Evolutionary conservation across 2,329 filamentous ascomycete species (phyloP), one percentile per base, ranked within the genome.

Genomic region (Alternaria tenuissima): DNA sequence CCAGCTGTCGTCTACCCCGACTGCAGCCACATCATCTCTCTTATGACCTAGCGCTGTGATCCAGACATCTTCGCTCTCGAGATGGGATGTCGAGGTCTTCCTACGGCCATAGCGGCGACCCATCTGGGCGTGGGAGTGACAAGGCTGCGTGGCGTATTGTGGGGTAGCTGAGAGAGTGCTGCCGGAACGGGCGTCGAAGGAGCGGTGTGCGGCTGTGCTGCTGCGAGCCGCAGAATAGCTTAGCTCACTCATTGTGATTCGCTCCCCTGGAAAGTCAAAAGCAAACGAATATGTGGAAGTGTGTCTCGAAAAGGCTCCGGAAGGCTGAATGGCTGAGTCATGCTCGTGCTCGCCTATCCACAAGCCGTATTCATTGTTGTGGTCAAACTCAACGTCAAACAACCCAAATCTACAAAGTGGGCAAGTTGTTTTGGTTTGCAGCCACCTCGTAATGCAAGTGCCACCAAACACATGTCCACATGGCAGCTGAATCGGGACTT

Each of bases 391-490:
- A 20, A 22, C 22, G 16, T 48, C 39, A 28, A 53, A 55, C 36
- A 55, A 53, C 32, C 32, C 34, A 22, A 39, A 26, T 34, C 65
- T 62, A 43, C 66, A 70, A 18, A 66, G 52, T 8, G 63, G 65
- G 41, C 65, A 70, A 28, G 68, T 64, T 26, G 54, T 57, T 24
- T 53, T 61, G 9, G 28, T 41, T 8, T 22, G 24, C 7, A 41
- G 55, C 68, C 63, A 71, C 18, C 32, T 62, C 14, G 44, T 16
- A 20, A 68, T 62, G 51, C 62, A 68, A 16, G 41, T 53, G 20
- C 32, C 39, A n/a, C 66, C 67, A 55, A 67, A 67, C 41, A 63
- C 44, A 58, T 69, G 67, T 9, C 64, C 53, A 53, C 59, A 68
- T 14, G 39, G 32, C 18, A 66, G 63, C 36, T 64, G 54, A 18